A percentile compares a stretch with the other conserved stretches of the same genome.
These are phyloP conservation scores for Xylaria scruposa DNA, from an alignment of 495 filamentous ascomycete species.

Conservation along the genomic window DNA sequence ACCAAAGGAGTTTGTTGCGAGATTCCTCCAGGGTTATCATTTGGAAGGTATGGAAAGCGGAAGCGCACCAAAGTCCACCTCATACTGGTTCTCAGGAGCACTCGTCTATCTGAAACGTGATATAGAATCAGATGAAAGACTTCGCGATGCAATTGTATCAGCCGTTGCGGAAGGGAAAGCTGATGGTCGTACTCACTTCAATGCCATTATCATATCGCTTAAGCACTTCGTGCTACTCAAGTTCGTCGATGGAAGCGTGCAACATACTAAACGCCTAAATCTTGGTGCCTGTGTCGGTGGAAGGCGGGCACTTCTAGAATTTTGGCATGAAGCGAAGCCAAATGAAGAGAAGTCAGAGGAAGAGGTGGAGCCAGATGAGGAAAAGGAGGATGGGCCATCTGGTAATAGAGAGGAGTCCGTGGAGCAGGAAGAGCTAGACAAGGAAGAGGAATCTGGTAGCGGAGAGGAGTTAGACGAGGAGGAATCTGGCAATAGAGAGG, in stretches of 20 bases:
- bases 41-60: slow-evolving; percentile 9
- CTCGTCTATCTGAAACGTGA: slow-evolving; percentile 14
- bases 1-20: slow-evolving; percentile 5
- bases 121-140: slow-evolving; percentile 4
- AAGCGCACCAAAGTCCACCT: slow-evolving; percentile 6
- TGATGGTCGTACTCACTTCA: neutral
- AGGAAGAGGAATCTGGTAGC: no score
- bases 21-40: slow-evolving; percentile 6
- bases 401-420: no score
- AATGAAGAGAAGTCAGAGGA: no score
- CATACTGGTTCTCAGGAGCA: slow-evolving; percentile 13
- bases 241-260: slow-evolving; percentile 11
- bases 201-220: slow-evolving; percentile 11
- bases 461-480: no score
- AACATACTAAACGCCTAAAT: slow-evolving; percentile 12
- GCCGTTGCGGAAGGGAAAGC: slow-evolving; percentile 5
- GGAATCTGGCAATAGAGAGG: no score
- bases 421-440: no score
- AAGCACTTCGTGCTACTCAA: slow-evolving; percentile 16
- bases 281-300: neutral
- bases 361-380: no score
- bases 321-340: no score
- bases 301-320: no score
- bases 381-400: no score
- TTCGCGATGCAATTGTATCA: slow-evolving; percentile 12